These are phyloP conservation scores for Acanthamoeba sp. DNA, from an alignment of 208 protist species.

Conservation along the genomic window DNA sequence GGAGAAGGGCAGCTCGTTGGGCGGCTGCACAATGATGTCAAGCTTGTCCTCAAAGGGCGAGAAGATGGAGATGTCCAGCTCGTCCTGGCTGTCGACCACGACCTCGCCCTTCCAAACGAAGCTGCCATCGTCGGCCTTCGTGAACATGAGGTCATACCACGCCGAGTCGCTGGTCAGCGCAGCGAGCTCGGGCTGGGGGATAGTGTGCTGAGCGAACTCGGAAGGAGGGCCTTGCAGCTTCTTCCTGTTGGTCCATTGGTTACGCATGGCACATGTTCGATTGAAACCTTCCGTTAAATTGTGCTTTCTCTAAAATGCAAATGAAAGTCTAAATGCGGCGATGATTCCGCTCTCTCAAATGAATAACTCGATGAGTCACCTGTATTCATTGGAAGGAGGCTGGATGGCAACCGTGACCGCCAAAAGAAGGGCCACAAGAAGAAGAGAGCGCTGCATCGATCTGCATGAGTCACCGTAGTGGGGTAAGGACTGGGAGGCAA, in stretches of 20 bases:
- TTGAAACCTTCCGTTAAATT: too few relatives aligned
- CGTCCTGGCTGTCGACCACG: slow-evolving; percentile 17
- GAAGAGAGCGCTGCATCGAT: slow-evolving; percentile 8
- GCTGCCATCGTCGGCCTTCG: not conserved
- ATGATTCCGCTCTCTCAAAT: too few relatives aligned
- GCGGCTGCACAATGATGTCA: slow-evolving; percentile 23
- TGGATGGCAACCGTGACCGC: not conserved
- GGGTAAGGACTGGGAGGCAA: too few relatives aligned
- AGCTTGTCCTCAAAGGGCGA: slow-evolving; percentile 51
- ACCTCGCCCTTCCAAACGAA: slow-evolving; percentile 34
- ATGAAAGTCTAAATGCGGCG: too few relatives aligned
- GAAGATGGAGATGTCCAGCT: slow-evolving; percentile 42
- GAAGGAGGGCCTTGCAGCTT: slow-evolving; percentile 35
- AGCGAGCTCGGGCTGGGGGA: not conserved
- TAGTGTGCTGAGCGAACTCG: not conserved
- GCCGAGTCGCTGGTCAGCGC: slow-evolving; percentile 43
- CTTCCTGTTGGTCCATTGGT: not conserved
- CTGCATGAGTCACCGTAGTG: too few relatives aligned
- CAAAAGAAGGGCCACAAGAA: not conserved
- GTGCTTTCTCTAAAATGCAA: too few relatives aligned
- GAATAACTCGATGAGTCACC: too few relatives aligned
- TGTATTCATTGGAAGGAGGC: not conserved
- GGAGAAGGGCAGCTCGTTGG: not conserved
- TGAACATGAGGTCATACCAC: slow-evolving; percentile 16
- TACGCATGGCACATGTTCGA: not conserved